Evolutionary conservation across 2,329 filamentous ascomycete species (phyloP), one percentile per base, ranked within the genome.

Genomic region (Arthrobotrys pseudoclavata): DNA sequence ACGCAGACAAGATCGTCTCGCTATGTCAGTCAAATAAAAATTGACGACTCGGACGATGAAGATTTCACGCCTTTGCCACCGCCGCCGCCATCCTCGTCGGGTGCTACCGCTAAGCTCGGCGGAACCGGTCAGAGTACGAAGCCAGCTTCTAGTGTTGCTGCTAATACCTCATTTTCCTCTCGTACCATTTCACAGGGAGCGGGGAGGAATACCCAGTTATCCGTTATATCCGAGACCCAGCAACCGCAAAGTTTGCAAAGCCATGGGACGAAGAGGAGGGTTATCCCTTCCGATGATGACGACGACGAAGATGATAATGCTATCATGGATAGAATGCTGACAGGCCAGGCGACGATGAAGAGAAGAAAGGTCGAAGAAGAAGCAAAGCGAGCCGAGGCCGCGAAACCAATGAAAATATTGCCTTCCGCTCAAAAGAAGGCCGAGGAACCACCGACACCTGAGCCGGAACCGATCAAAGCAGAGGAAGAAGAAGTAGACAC

Each of bases 341-440:
- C 94, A 0, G 92, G 91, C 0, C 90, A 92, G 2, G 89, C 91
- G 29, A 90, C 90, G 4, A 88, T 94, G 82, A 98, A 97, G 83
- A 89, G 90, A n/a, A 90, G 91, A 22, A 90, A 91, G 26, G 86
- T 92, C 20, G 90, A 89, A 77, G 87, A 87, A 62, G 87, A 88
- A 52, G 84, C 62, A 20, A 67, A 66, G 37, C 12, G 69, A 26
- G 48, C 64, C 12, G 62, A 69, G 22, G 4, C 42, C 20, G 13
- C 37, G 3, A 77, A 70, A 22, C 66, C 72, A 1, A 31, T 31
- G 20, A 77, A 77, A 61, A n/a, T 47, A 7, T 50, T 77, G 22
- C 74, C 74, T 5, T 77, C 74, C 1, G 42, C 57, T 6, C 57
- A 62, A 22, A 68, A 53, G 42, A 78, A 70, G 13, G 53, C 52